phyloP scores from a whole-genome alignment of 768 basidiomycete species.

The Termitomyces sp. region DNA sequence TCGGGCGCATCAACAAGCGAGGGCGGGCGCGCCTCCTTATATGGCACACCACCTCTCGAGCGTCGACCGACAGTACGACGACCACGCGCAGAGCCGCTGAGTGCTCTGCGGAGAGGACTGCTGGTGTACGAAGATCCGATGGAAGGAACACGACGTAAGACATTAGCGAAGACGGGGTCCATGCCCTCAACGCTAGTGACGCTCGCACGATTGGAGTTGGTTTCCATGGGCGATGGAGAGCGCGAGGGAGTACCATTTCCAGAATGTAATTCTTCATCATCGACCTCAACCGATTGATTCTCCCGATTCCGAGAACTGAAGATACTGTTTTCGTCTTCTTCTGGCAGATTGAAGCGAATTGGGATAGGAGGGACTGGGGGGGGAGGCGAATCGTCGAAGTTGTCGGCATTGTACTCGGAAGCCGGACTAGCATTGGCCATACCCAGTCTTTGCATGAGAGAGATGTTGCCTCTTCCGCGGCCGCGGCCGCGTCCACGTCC shows the following conservation, averaged over 20 bases:
- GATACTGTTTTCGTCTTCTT: constrained; percentile 32
- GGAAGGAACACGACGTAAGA: constrained; percentile 56
- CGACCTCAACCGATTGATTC: constrained; percentile 19
- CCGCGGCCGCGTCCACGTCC: constrained; percentile 50
- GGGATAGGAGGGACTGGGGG: constrained; percentile 40
- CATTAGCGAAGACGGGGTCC: constrained; percentile 81
- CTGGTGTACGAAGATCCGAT: constrained; percentile 38
- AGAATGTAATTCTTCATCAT: constrained; percentile 15
- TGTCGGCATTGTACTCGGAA: constrained; percentile 42
- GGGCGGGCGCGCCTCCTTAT: constrained; percentile 63
- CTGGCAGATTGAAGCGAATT: constrained; percentile 25
- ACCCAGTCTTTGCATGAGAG: constrained; percentile 58
- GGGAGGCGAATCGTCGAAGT: constrained; percentile 26
- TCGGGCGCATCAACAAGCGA: constrained; percentile 71
- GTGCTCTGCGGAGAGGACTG: constrained; percentile 60
- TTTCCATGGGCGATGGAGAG: constrained; percentile 34
- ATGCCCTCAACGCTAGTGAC: constrained; percentile 80
- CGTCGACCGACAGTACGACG: constrained; percentile 44
- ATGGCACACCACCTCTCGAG: constrained; percentile 60
- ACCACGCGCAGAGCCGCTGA: constrained; percentile 45
- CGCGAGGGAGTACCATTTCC: constrained; percentile 13
- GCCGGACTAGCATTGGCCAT: constrained; percentile 50
- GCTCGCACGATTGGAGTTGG: constrained; percentile 58
- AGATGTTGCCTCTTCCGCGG: constrained; percentile 42
- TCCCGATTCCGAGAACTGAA: constrained; percentile 24